phyloP scores from a whole-genome alignment of 106 monocot genomes.

The Dactylorhiza incarnata region DNA sequence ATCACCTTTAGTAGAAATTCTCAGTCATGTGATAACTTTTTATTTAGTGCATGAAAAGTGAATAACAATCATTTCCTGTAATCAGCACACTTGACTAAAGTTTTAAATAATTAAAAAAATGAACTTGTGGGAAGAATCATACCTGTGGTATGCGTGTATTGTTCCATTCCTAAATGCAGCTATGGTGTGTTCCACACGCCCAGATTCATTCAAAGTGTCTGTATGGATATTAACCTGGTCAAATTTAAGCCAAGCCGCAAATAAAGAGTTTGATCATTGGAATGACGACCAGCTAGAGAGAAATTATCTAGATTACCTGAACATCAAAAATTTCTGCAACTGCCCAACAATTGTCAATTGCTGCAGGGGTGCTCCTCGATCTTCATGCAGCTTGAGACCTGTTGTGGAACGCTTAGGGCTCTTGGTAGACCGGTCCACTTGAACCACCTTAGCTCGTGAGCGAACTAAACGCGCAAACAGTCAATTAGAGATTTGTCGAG shows the following conservation, averaged over 20 bases:
- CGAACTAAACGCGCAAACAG: too few relatives aligned
- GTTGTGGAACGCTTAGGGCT: too few relatives aligned
- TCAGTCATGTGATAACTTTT: not conserved
- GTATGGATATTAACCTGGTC: slow-evolving; percentile 97
- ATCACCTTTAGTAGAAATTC: not conserved
- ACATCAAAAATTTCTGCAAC: slow-evolving; percentile 88
- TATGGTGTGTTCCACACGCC: slow-evolving; percentile 95
- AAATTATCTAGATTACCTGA: slow-evolving; percentile 36
- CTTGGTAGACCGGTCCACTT: too few relatives aligned
- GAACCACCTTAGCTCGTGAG: too few relatives aligned
- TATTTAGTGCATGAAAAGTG: not conserved
- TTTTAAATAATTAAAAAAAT: not conserved
- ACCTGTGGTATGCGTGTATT: slow-evolving; percentile 99
- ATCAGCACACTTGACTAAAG: not conserved
- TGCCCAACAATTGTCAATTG: slow-evolving; percentile 79
- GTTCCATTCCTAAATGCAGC: slow-evolving; percentile 87
- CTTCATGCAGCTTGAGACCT: slow-evolving; percentile 97
- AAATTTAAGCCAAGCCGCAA: not conserved
- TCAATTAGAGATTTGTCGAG: too few relatives aligned
- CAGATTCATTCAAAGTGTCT: slow-evolving; percentile 96
- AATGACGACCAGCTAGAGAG: not conserved
- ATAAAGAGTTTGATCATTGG: not conserved
- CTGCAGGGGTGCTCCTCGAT: slow-evolving; percentile 98
- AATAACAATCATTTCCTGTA: not conserved
- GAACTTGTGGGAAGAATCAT: not conserved